Percentiles rank a stretch among this genome's conserved stretches.
Evolutionary conservation across 805 yeast species (phyloP).

Genomic region (Diddensiella transvaalensis): DNA sequence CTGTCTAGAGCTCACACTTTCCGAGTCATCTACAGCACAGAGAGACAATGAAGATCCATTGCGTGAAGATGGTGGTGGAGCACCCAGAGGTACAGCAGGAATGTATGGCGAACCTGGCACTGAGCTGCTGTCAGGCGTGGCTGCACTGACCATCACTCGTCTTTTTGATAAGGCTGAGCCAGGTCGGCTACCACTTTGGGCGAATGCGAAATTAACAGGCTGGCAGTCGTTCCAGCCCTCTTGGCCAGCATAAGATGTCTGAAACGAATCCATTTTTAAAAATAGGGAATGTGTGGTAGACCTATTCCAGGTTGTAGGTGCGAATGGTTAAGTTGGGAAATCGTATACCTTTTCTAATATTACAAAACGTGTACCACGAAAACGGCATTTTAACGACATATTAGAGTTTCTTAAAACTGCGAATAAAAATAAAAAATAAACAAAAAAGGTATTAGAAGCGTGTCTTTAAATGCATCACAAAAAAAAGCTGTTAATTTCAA

Average conservation of each 20-base stretch:
- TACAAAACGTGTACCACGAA: no score
- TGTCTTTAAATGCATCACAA: no score
- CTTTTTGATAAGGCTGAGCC: conserved; percentile 1
- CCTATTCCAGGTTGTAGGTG: no score
- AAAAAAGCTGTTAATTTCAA: no score
- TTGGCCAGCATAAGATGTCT: conserved; percentile 20
- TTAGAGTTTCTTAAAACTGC: no score
- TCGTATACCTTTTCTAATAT: no score
- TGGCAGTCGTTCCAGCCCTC: conserved; percentile 66
- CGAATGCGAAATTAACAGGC: conserved; percentile 25
- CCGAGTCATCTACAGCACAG: conserved; percentile 7
- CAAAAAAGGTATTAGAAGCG: no score
- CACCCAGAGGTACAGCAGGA: background rate
- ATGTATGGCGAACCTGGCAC: conserved; percentile 9
- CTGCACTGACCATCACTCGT: background rate
- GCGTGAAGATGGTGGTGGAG: conserved; percentile 7
- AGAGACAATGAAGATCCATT: no score
- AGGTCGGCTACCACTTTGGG: conserved; percentile 5
- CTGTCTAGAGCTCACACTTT: background rate
- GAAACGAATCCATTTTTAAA: conserved; percentile 19
- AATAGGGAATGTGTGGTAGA: no score
- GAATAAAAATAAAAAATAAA: no score
- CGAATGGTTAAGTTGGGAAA: no score
- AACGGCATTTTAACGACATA: no score
- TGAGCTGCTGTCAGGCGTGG: background rate